phyloP scores from a whole-genome alignment of 306 rosid genomes.

The Quercus gilva region DNA sequence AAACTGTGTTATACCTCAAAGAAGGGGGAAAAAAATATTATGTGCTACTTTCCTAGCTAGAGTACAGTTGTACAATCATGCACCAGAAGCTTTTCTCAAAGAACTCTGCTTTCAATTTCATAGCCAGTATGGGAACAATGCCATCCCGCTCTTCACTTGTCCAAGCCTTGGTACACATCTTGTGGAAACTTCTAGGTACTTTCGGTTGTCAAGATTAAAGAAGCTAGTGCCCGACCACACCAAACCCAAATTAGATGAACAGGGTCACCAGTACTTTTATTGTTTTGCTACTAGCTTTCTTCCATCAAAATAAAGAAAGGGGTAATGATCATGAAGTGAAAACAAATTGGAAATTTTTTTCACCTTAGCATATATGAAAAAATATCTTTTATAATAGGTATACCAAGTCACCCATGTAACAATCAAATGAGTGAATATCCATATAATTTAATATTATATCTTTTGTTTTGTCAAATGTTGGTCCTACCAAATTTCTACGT shows the following conservation, averaged over 20 bases:
- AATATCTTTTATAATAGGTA: too few relatives aligned
- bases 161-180: neutral
- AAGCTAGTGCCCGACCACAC: neutral
- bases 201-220: neutral
- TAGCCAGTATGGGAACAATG: neutral
- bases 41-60: neutral
- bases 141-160: slow-evolving; percentile 7
- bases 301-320: too few relatives aligned
- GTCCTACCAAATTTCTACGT: too few relatives aligned
- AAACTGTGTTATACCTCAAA: neutral
- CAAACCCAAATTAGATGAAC: neutral
- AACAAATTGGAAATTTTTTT: too few relatives aligned
- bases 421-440: too few relatives aligned
- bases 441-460: too few relatives aligned
- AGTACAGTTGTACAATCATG: neutral
- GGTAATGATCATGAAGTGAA: too few relatives aligned
- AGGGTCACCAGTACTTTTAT: neutral
- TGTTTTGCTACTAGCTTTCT: neutral
- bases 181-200: slow-evolving; percentile 28
- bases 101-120: neutral
- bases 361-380: too few relatives aligned
- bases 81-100: neutral
- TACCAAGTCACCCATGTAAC: too few relatives aligned
- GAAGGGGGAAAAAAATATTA: neutral
- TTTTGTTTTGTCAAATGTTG: too few relatives aligned